Evolutionary conservation across 495 filamentous ascomycete genomes (phyloP).

Genomic region (Lophiotrema nucula): DNA sequence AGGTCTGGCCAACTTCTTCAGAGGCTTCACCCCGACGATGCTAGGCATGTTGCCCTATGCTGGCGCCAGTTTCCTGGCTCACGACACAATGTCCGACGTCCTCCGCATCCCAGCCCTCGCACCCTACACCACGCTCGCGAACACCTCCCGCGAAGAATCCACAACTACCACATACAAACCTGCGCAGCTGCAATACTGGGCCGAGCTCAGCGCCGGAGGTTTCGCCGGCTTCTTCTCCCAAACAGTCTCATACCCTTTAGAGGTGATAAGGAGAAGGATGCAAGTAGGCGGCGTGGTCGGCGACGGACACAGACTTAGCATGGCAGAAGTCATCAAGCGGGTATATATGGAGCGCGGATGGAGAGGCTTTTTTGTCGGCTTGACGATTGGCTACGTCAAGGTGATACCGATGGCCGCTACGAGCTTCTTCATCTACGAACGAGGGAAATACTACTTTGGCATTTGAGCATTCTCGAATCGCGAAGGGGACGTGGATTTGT

Average conservation of each 20-base stretch:
- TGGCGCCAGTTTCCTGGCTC: constrained; percentile 93
- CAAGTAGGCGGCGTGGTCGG: constrained; percentile 94
- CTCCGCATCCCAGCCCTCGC: constrained; percentile 66
- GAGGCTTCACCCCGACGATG: constrained; percentile 86
- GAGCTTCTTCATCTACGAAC: constrained; percentile 77
- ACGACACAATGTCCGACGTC: constrained; percentile 81
- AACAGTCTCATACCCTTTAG: constrained; percentile 87
- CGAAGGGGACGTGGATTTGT: background rate
- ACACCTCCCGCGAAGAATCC: constrained; percentile 42
- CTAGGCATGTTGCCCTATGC: constrained; percentile 96
- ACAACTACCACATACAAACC: constrained; percentile 54
- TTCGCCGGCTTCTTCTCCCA: constrained; percentile 84
- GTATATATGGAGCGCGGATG: constrained; percentile 76
- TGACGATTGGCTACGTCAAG: constrained; percentile 94
- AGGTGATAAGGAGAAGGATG: constrained; percentile 89
- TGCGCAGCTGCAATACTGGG: constrained; percentile 69
- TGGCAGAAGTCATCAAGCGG: constrained; percentile 70
- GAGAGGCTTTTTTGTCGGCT: constrained; percentile 84
- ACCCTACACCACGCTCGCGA: constrained; percentile 63
- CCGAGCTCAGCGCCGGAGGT: constrained; percentile 80
- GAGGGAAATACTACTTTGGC: constrained; percentile 69
- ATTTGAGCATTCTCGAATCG: constrained; percentile 49
- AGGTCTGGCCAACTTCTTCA: constrained; percentile 87
- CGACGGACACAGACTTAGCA: constrained; percentile 73
- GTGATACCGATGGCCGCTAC: constrained; percentile 87